phyloP scores from a whole-genome alignment of 352 stramenopile species.

The Phytophthora citrophthora region DNA sequence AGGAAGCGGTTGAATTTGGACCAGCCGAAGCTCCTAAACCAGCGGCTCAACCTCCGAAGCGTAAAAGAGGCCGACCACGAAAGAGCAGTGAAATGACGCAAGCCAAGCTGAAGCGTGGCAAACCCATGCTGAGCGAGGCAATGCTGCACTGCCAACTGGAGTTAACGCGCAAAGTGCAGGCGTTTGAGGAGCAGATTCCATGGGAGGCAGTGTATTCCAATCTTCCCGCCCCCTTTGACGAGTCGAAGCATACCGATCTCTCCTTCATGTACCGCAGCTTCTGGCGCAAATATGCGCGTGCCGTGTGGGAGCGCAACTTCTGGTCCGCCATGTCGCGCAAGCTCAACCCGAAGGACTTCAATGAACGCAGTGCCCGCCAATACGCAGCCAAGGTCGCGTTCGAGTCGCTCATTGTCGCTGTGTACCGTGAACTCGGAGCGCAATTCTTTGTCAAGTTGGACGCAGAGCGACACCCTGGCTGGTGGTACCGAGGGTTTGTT shows the following conservation, averaged over 20 bases:
- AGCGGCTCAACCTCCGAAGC: not conserved
- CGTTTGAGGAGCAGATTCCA: constrained; percentile 37
- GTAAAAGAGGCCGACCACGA: constrained; percentile 7
- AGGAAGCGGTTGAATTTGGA: not conserved
- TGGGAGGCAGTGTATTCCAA: constrained; percentile 44
- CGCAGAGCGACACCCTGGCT: constrained; percentile 46
- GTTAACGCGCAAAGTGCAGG: constrained; percentile 22
- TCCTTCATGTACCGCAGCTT: constrained; percentile 39
- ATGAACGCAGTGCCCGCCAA: constrained; percentile 42
- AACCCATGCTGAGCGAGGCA: constrained; percentile 22
- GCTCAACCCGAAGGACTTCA: constrained; percentile 8
- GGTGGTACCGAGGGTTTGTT: constrained; percentile 56
- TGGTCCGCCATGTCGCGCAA: constrained; percentile 41
- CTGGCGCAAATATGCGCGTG: constrained; percentile 40
- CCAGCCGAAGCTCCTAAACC: not conserved
- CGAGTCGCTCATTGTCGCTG: constrained; percentile 36
- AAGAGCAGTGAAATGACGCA: not conserved
- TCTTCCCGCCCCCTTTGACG: constrained; percentile 50
- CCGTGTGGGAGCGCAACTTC: constrained; percentile 67
- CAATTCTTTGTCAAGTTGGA: constrained; percentile 60
- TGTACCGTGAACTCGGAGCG: constrained; percentile 40
- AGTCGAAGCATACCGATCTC: constrained; percentile 20
- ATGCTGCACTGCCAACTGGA: constrained; percentile 23
- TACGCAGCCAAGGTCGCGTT: constrained; percentile 41
- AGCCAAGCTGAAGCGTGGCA: constrained; percentile 24